Base-by-base conservation (phyloP, 1,139 yeast species). In the Zhuliangozyma blackwelliae region DNA sequence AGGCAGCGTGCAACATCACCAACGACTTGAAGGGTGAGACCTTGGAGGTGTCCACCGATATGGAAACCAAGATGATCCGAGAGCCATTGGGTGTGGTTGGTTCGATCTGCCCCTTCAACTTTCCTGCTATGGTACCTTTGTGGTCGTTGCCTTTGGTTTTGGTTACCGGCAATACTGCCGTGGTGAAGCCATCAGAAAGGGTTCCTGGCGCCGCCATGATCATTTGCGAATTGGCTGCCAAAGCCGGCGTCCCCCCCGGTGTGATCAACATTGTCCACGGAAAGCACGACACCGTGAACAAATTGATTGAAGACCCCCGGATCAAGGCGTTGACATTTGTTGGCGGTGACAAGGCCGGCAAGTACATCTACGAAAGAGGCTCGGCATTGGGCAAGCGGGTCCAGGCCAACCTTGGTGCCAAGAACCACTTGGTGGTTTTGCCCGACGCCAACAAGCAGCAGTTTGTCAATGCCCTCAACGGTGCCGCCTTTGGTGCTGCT, bases 61-160 rank as follows among this genome's bases (percentile, higher is more conserved):
- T 84, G 90, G 90, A 82, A 61, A 82, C 94, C 33, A 79, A 81
- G 50, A 82, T 83, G 79, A 70, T 80, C 50, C 75, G 92, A 49
- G 77, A 72, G 51, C 77, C 77, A 25, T 59, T 72, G 42, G 87
- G 87, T 13, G 84, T 81, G 16, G 73, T 79, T 41, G 86, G 82
- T 7, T 81, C 86, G 20, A 81, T 81, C 48, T 77, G 82, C 50
- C 88, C 88, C n/a, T 78, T 78, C 62, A 82, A 82, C 63, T 82
- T 83, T 74, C 92, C 92, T 23, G 92, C 89, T 31, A 83, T 84
- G 92, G 86, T 84, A 41, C 94, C 94, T 27, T 68, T 84, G 49
- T 84, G 94, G 94, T 78, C 89, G 25, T 72, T 84, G 43, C 94
- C 94, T 12, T 73, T 83, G 54, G 70, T 79, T 31, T 72, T 84